A percentile compares a stretch with the other conserved stretches of the same genome.
phyloP scores from a whole-genome alignment of 2,329 filamentous ascomycete species.

The Parafenestella ontariensis region DNA sequence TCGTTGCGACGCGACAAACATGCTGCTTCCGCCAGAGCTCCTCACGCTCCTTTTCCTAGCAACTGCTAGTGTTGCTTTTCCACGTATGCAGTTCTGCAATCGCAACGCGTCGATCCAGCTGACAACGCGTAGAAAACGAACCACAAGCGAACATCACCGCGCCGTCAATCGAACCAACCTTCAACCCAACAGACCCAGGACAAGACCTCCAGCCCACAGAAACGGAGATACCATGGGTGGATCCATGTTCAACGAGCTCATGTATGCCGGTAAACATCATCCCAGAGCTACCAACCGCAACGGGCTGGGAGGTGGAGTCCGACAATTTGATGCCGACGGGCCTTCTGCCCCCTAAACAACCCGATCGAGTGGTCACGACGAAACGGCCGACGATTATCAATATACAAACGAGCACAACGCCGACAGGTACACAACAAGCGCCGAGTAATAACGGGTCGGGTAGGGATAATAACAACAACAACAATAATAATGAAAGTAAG shows the following conservation, averaged over 20 bases:
- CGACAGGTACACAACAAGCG: background rate
- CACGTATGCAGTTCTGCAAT: constrained; percentile 9
- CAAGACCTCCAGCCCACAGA: background rate
- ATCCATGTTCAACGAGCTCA: background rate
- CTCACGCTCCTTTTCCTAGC: constrained; percentile 20
- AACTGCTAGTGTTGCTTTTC: constrained; percentile 11
- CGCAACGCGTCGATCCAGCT: background rate
- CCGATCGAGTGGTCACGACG: constrained; percentile 15
- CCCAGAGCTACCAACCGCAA: constrained; percentile 14
- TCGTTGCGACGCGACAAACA: background rate
- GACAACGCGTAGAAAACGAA: constrained; percentile 3
- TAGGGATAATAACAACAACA: background rate
- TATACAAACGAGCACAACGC: constrained; percentile 18
- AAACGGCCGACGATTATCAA: constrained; percentile 23
- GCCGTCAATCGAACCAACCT: background rate
- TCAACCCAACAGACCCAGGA: background rate
- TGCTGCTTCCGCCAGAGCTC: constrained; percentile 23
- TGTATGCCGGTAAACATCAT: constrained; percentile 2
- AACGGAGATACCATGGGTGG: background rate
- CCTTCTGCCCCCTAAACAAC: constrained; percentile 5
- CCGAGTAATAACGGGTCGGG: background rate
- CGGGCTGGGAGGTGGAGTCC: constrained; percentile 19
- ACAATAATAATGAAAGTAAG: background rate
- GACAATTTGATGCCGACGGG: background rate
- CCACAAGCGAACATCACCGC: constrained; percentile 6